Base-by-base conservation (phyloP, 139 green algal genomes). In the Desmodesmus armatus region DNA sequence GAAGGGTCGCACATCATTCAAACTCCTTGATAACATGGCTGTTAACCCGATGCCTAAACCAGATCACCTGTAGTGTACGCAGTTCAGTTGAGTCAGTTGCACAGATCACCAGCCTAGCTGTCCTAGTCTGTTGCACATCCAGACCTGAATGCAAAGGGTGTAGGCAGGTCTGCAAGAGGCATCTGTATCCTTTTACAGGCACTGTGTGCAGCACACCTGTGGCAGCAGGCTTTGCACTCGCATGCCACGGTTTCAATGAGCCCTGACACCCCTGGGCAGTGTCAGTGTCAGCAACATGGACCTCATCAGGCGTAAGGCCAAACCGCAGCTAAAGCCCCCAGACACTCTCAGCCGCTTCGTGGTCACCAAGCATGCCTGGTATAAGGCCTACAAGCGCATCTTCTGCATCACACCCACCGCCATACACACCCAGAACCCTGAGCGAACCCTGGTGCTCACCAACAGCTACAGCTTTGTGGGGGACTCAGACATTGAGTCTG, bases 341-440 rank as follows among this genome's bases (percentile, higher is more conserved):
- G 78, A 92, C 47, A 89, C 75, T 39, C 41, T 96, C 2, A 87
- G 71, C 0, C 91, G 96, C 25, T 98, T 93, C 76, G 66, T 94
- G 11, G 92, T 92, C 40, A 95, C 89, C 21, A 98, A 98, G 88
- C 84, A 91, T 70, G 93, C 89, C 3, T 98, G 96, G 96, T 80
- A 94, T 0, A 95, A 95, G 15, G 85, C 80, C 51, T 98, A 96
- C 80, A 78, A 88, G n/a, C 90, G 96, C 21, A 80, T 98, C 25
- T 78, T 98, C 29, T 93, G 87, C 77, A 87, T 98, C 51, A 95
- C 93, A 41, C 87, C 91, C 4, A 88, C 82, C 1, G 88, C 84
- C 13, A 55, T 98, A 2, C 78, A 94, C 43, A 98, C 96, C 1
- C 91, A 96, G 35, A 93, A 98, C 63, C 95, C 96, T 0, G 92